Conservation (phyloP, 1,139 yeast species). For the Debaryomyces coudertii region DNA sequence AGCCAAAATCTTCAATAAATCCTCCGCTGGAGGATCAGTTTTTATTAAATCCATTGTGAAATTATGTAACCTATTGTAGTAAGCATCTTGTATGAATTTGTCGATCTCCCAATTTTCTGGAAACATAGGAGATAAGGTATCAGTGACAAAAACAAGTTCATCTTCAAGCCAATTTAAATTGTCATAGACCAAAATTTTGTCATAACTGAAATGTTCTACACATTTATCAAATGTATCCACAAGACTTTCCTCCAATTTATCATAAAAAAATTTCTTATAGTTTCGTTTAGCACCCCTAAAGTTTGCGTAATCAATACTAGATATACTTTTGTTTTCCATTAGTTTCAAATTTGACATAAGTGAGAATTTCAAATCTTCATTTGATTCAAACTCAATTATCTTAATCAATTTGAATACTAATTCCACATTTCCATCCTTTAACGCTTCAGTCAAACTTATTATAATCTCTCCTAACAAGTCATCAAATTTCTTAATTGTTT, state of each 20-base stretch:
- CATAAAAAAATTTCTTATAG: constrained; percentile 67
- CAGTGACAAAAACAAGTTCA: constrained; percentile 69
- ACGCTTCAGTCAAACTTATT: constrained; percentile 65
- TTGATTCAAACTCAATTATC: constrained; percentile 77
- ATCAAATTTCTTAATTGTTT: constrained; percentile 63
- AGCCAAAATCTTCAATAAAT: constrained; percentile 64
- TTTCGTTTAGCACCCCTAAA: constrained; percentile 56
- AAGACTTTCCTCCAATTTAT: constrained; percentile 62
- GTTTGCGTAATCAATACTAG: constrained; percentile 31
- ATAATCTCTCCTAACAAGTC: constrained; percentile 62
- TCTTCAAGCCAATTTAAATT: constrained; percentile 84
- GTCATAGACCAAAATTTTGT: constrained; percentile 62
- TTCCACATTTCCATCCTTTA: constrained; percentile 66
- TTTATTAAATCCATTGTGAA: constrained; percentile 65
- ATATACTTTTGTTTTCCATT: constrained; percentile 21
- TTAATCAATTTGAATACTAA: constrained; percentile 74
- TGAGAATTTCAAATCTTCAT: constrained; percentile 67
- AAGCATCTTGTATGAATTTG: constrained; percentile 61
- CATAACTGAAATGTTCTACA: constrained; percentile 55
- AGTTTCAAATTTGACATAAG: constrained; percentile 51
- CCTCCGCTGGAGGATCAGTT: constrained; percentile 72
- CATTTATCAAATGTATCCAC: constrained; percentile 70
- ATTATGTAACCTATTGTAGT: constrained; percentile 67
- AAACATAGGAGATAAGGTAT: constrained; percentile 63
- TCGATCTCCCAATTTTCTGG: constrained; percentile 73